These are phyloP conservation scores for Tolypocladium amazonense DNA, from an alignment of 2,329 filamentous ascomycete species.

Conservation along the genomic window DNA sequence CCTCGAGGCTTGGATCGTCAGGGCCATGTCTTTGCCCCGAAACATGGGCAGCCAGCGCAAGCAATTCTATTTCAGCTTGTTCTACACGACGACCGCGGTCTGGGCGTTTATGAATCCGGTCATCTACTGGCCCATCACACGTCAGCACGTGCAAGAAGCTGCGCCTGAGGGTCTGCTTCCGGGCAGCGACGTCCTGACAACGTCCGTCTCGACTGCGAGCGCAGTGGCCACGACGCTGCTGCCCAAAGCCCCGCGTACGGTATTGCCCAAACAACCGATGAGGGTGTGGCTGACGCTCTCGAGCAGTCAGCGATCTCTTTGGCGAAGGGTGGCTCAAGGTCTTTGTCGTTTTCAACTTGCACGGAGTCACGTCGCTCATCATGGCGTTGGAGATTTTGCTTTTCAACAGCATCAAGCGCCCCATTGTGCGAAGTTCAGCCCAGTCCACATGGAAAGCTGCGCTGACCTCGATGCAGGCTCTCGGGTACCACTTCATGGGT, in stretches of 20 bases:
- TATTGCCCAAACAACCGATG: neutral
- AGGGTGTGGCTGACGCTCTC: conserved; percentile 6
- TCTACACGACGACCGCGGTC: conserved; percentile 34
- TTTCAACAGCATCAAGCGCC: conserved; percentile 44
- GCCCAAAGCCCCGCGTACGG: conserved; percentile 13
- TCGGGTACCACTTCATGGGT: conserved; percentile 30
- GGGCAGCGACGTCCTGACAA: neutral
- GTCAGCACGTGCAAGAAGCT: conserved; percentile 14
- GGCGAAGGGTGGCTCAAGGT: conserved; percentile 35
- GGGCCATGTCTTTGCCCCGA: conserved; percentile 32
- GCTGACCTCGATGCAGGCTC: conserved; percentile 24
- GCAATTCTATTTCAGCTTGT: conserved; percentile 38
- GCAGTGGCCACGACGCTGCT: neutral
- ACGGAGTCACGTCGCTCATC: conserved; percentile 29
- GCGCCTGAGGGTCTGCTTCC: neutral
- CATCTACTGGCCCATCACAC: conserved; percentile 37
- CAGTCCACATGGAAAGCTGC: neutral
- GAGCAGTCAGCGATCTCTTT: conserved; percentile 35
- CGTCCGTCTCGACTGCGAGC: neutral
- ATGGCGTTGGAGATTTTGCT: conserved; percentile 34
- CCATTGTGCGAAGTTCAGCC: conserved; percentile 25
- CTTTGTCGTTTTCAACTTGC: conserved; percentile 36
- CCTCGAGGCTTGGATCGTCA: conserved; percentile 25
- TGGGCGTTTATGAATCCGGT: conserved; percentile 39
- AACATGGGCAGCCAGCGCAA: conserved; percentile 28